These are phyloP conservation scores for Fomitopsis palustris DNA, from an alignment of 1,284 basidiomycete genomes.

Conservation along the genomic window DNA sequence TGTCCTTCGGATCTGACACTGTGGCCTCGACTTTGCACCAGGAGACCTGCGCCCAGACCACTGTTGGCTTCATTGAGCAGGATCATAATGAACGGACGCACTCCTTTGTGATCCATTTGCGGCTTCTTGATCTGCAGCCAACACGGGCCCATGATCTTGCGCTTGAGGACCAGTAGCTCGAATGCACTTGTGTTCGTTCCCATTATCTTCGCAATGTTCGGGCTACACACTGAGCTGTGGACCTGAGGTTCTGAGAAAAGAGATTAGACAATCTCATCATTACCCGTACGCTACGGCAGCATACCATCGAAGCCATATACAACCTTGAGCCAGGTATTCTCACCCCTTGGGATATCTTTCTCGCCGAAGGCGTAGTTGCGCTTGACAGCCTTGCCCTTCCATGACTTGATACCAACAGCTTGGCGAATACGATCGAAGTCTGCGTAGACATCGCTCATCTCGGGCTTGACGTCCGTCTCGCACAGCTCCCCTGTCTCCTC, in stretches of 20 bases:
- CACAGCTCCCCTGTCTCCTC: slow-evolving; percentile 51
- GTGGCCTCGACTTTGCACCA: slow-evolving; percentile 96
- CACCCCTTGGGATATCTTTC: slow-evolving; percentile 76
- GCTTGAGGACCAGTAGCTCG: slow-evolving; percentile 92
- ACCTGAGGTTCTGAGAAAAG: slow-evolving; percentile 52
- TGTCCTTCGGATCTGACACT: slow-evolving; percentile 82
- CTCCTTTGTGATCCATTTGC: slow-evolving; percentile 71
- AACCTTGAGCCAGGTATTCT: slow-evolving; percentile 90
- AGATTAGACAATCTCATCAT: not conserved
- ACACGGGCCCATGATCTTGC: slow-evolving; percentile 98
- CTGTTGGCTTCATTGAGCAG: not conserved
- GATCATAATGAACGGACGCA: slow-evolving; percentile 36
- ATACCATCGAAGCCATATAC: slow-evolving; percentile 81
- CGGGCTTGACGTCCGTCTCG: slow-evolving; percentile 77
- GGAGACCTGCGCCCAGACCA: slow-evolving; percentile 55
- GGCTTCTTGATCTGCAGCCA: slow-evolving; percentile 88
- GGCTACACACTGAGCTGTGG: slow-evolving; percentile 70
- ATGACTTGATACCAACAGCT: slow-evolving; percentile 74
- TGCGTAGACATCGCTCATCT: slow-evolving; percentile 68
- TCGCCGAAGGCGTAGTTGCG: slow-evolving; percentile 94
- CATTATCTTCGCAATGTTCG: slow-evolving; percentile 85
- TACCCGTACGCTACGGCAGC: slow-evolving; percentile 19
- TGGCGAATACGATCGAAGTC: slow-evolving; percentile 85
- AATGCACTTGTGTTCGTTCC: slow-evolving; percentile 95
- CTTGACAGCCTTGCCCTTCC: slow-evolving; percentile 81